Evolutionary conservation across 75 land plant genomes (phyloP).

Genomic region (Pinus albicaulis): DNA sequence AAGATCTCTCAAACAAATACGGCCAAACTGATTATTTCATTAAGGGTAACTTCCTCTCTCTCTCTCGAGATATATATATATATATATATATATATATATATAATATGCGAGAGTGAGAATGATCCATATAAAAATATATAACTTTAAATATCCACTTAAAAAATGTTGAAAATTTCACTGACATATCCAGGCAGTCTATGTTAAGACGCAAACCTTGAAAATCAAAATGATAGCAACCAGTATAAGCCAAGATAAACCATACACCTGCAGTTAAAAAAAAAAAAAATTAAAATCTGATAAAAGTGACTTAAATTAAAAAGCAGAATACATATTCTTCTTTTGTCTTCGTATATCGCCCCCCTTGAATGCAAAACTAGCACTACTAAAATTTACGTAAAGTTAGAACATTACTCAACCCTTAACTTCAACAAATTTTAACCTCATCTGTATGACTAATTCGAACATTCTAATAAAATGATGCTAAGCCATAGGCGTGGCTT

Average conservation of each 20-base stretch:
- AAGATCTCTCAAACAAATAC: neutral
- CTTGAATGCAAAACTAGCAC: too few relatives aligned
- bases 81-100: neutral
- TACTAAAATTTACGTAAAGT: too few relatives aligned
- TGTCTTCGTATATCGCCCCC: neutral
- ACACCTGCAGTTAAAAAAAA: constrained; percentile 42
- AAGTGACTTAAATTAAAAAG: neutral
- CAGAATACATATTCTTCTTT: neutral
- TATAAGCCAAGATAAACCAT: constrained; percentile 88
- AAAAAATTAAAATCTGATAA: neutral
- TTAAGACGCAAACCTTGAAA: constrained; percentile 64
- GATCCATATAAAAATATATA: too few relatives aligned
- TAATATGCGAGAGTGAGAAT: too few relatives aligned
- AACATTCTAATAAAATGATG: too few relatives aligned
- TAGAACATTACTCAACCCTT: too few relatives aligned
- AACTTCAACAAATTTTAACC: too few relatives aligned
- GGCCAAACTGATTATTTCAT: neutral
- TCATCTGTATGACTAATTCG: too few relatives aligned
- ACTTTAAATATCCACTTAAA: too few relatives aligned
- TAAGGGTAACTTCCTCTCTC: neutral
- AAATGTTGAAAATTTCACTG: neutral
- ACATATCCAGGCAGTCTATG: neutral
- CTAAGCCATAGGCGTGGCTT: too few relatives aligned
- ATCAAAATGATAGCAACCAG: constrained; percentile 59
- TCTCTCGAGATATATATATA: too few relatives aligned